Evolutionary conservation across 306 rosid genomes (phyloP), one percentile per base, ranked within the genome.

Genomic region (Cicer chorassanicum): DNA sequence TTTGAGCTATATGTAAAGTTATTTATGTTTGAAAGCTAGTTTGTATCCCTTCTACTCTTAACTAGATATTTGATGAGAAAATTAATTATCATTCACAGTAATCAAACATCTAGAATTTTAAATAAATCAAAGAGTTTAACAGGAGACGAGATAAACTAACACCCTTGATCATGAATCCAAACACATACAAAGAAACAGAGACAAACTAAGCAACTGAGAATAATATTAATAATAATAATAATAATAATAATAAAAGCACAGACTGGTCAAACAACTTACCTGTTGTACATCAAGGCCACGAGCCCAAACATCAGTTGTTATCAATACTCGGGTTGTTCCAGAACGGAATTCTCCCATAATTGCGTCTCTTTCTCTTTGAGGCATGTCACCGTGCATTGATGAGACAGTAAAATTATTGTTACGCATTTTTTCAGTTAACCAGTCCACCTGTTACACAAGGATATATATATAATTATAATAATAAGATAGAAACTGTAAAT

Each of bases 351-450:
- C 97, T 16, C 82, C 86, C 99, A 94, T 94, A 68, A 94, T 94
- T 53, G 96, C 97, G 73, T 94, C 99, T 85, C 99, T 84, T 80
- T 94, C 99, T 78, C 69, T 94, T 75, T 94, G 99, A 65, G 99
- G 99, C 97, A 94, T 94, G 84, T 94, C 99, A 14, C 99, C 99
- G 50, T 94, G 99, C 99, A 94, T 94, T 34, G 97, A 77, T 65
- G 99, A 94, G 48, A 94, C 96, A 0, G 99, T 94, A 74, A 94
- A 94, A 85, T 94, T 94, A 69, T 94, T 85, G 83, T 81, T 88
- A 9, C 99, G 97, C 99, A 94, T 94, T 81, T 92, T 94, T 76
- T 94, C 99, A 5, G 96, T 91, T 61, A 94, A 84, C 99, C 99
- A 94, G 77, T 94, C 99, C 76, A 94, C 99, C 99, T 90, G 86